Evolutionary conservation across 2,329 filamentous ascomycete species (phyloP), one percentile per base, ranked within the genome.

Genomic region (Blumeria hordei): DNA sequence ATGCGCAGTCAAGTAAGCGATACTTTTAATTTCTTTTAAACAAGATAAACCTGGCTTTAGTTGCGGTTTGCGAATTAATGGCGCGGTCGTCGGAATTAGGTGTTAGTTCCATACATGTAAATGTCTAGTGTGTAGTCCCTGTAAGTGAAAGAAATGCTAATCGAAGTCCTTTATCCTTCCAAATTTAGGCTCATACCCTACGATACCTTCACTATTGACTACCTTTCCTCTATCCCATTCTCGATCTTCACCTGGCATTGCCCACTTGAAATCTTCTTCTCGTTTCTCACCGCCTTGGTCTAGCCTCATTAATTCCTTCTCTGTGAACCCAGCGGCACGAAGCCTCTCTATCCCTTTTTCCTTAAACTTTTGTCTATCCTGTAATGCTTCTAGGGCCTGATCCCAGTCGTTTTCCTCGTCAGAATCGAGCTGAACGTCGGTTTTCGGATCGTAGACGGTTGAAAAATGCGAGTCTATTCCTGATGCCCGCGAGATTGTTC

Each of bases 401-500:
- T 85, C 83, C 88, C 87, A 94, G 57, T 85, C 78, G 58, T 81
- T 79, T 33, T 72, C 73, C 21, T 66, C 67, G 2, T 68, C 70
- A 1, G 71, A 70, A 58, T 74, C 73, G 51, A 71, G 68, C 41
- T 72, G 69, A 3, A 82, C 67, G 61, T 85, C 77, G n/a, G 69
- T 65, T 6, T 67, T 72, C 0, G 75, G 74, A 57, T 78, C 72
- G 60, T 82, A 83, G 53, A 71, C 74, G 1, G 78, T 70, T 0
- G 83, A 80, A 66, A 95, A 96, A 54, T 85, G 85, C 28, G 75
- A 72, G 63, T 95, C 88, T 60, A 95, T 93, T 9, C 76, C 79
- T 32, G 80, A 80, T 5, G 70, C 67, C 1, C 74, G 74, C 4
- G 74, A 70, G 41, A 77, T 72, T 12, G 77, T 77, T 39, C 87